phyloP scores from a whole-genome alignment of 208 protist genomes.

The Herpetomonas samuelpessoai region DNA sequence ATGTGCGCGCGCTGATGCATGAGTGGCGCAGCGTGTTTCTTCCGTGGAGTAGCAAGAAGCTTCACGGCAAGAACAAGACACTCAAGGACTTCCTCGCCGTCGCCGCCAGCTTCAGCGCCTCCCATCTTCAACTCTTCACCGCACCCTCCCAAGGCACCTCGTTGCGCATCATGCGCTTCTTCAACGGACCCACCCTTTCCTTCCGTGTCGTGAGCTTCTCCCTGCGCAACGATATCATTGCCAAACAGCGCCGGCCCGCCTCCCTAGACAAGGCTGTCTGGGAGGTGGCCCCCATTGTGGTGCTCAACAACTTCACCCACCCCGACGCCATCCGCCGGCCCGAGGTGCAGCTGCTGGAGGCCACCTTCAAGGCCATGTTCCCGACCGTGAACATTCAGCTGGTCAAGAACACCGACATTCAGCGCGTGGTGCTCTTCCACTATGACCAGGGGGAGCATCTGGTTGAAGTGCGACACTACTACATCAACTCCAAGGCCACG shows the following conservation, averaged over 20 bases:
- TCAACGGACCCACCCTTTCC: constrained; percentile 86
- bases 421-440: constrained; percentile 86
- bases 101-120: constrained; percentile 76
- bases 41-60: constrained; percentile 88
- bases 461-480: constrained; percentile 91
- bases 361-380: constrained; percentile 85
- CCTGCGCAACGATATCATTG: constrained; percentile 77
- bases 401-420: constrained; percentile 77
- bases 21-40: constrained; percentile 90
- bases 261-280: constrained; percentile 58
- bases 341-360: constrained; percentile 78
- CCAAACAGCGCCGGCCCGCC: constrained; percentile 67
- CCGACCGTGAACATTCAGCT: constrained; percentile 79
- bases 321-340: constrained; percentile 52
- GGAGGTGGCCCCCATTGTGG: constrained; percentile 85
- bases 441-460: constrained; percentile 85
- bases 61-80: constrained; percentile 87
- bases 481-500: constrained; percentile 73
- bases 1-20: constrained; percentile 85
- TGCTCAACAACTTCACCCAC: constrained; percentile 92
- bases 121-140: constrained; percentile 88
- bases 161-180: constrained; percentile 89
- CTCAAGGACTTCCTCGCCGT: constrained; percentile 87
- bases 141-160: constrained; percentile 77
- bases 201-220: constrained; percentile 89